A percentile compares a stretch with the other conserved stretches of the same genome.
These are phyloP conservation scores for Debaryomyces fabryi DNA, from an alignment of 1,139 yeast genomes.

Conservation along the genomic window DNA sequence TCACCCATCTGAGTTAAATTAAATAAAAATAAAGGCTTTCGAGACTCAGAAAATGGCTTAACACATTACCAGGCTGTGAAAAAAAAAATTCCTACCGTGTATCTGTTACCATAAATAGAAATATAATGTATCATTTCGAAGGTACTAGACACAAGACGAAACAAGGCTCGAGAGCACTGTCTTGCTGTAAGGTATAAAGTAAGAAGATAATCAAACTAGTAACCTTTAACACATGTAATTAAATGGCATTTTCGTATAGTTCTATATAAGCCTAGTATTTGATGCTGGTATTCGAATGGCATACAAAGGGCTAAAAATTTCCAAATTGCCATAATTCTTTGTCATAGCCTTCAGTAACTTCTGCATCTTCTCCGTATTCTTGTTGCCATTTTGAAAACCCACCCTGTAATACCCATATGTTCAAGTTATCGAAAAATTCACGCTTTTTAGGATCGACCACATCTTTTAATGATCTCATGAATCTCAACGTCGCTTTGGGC, in stretches of 20 bases:
- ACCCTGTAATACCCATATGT: conserved; percentile 74
- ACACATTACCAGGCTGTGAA: conserved; percentile 1
- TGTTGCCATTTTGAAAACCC: conserved; percentile 88
- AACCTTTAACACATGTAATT: not conserved
- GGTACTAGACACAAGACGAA: not conserved
- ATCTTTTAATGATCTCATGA: conserved; percentile 55
- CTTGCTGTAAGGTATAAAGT: not conserved
- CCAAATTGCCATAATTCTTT: conserved; percentile 55
- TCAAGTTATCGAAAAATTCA: conserved; percentile 37
- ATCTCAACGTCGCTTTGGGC: conserved; percentile 76
- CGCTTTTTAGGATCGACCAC: conserved; percentile 28
- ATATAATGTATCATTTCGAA: not conserved
- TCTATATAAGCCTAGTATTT: not conserved
- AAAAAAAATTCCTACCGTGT: not conserved
- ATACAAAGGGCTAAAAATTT: not conserved
- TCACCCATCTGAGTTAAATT: conserved; percentile 7
- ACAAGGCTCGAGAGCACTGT: not conserved
- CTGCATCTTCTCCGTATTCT: conserved; percentile 64
- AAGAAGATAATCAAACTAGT: not conserved
- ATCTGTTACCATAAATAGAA: conserved; percentile 5
- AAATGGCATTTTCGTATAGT: not conserved
- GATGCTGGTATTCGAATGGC: not conserved
- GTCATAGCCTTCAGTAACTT: conserved; percentile 69
- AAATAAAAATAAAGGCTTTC: not conserved
- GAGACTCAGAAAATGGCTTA: conserved; percentile 1